These are phyloP conservation scores for Uromyces viciae-fabae DNA, from an alignment of 1,284 basidiomycete species.

Conservation along the genomic window DNA sequence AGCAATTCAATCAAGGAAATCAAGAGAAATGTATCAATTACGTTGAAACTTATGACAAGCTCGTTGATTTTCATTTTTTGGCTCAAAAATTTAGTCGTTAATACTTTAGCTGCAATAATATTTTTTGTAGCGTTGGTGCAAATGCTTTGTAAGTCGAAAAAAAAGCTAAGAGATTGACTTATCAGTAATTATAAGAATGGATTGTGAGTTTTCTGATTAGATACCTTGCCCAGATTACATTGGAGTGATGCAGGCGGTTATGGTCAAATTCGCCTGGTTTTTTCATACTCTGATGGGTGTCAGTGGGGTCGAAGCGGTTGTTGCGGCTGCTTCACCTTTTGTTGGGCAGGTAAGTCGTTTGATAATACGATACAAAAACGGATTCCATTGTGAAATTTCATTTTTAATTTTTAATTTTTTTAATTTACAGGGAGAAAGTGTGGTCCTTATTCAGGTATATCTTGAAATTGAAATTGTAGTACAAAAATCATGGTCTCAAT, in stretches of 20 bases:
- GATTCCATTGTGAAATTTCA: neutral
- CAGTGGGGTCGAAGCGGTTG: slow-evolving; percentile 79
- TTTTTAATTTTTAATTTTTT: neutral
- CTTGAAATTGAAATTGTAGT: neutral
- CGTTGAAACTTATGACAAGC: neutral
- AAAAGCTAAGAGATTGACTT: neutral
- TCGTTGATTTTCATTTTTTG: neutral
- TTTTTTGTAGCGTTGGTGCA: slow-evolving; percentile 84
- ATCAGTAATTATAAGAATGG: neutral
- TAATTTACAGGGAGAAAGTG: slow-evolving; percentile 64
- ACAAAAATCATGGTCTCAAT: neutral
- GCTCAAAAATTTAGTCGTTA: slow-evolving; percentile 57
- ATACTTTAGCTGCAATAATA: slow-evolving; percentile 67
- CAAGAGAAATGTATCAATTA: neutral
- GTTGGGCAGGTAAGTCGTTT: slow-evolving; percentile 64
- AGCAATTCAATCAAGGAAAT: neutral
- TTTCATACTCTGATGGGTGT: slow-evolving; percentile 68
- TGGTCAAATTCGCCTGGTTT: slow-evolving; percentile 80
- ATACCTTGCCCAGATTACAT: slow-evolving; percentile 55
- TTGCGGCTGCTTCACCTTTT: slow-evolving; percentile 84
- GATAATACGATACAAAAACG: neutral
- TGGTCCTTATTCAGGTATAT: slow-evolving; percentile 62
- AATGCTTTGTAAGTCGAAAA: slow-evolving; percentile 58
- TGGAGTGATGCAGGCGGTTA: slow-evolving; percentile 82
- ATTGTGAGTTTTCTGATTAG: neutral